A percentile compares a stretch with the other conserved stretches of the same genome.
These are phyloP conservation scores for Cicer arietinum DNA, from an alignment of 306 rosid species.

Conservation along the genomic window DNA sequence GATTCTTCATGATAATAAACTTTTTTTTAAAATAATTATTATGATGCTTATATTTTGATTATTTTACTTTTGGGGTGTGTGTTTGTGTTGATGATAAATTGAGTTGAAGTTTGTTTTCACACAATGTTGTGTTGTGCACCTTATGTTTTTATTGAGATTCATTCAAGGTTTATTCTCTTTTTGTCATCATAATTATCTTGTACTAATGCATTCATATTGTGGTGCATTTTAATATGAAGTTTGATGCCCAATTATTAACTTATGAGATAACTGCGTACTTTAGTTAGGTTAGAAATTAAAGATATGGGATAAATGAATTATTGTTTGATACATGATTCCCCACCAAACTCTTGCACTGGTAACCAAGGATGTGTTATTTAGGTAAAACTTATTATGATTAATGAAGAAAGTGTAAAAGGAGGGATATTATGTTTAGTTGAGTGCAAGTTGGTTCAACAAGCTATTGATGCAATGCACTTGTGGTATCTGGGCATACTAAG, in stretches of 20 bases:
- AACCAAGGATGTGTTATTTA: slow-evolving; percentile 30
- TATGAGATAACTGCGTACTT: slow-evolving; percentile 1
- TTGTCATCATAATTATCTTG: slow-evolving; percentile 15
- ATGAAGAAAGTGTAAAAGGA: slow-evolving; percentile 22
- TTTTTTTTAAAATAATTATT: neutral
- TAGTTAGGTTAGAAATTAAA: slow-evolving; percentile 37
- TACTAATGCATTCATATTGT: slow-evolving; percentile 18
- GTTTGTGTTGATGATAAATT: slow-evolving; percentile 12
- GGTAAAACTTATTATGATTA: slow-evolving; percentile 36
- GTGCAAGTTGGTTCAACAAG: slow-evolving; percentile 42
- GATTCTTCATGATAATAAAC: slow-evolving; percentile 18
- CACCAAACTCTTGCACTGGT: slow-evolving; percentile 29
- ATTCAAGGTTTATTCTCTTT: slow-evolving; percentile 8
- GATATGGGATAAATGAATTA: neutral
- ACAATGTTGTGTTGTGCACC: slow-evolving; percentile 20
- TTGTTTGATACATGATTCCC: slow-evolving; percentile 24
- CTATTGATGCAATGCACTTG: slow-evolving; percentile 11
- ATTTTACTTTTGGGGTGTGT: slow-evolving; percentile 12
- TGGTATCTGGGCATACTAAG: slow-evolving; percentile 41
- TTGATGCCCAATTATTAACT: slow-evolving; percentile 12
- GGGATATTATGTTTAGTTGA: slow-evolving; percentile 36
- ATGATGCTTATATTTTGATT: slow-evolving; percentile 27
- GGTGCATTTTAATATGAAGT: slow-evolving; percentile 19
- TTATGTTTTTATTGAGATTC: slow-evolving; percentile 23
- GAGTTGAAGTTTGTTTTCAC: slow-evolving; percentile 14